Evolutionary conservation across 2,329 filamentous ascomycete genomes (phyloP).

Genomic region (Fusarium sp.): DNA sequence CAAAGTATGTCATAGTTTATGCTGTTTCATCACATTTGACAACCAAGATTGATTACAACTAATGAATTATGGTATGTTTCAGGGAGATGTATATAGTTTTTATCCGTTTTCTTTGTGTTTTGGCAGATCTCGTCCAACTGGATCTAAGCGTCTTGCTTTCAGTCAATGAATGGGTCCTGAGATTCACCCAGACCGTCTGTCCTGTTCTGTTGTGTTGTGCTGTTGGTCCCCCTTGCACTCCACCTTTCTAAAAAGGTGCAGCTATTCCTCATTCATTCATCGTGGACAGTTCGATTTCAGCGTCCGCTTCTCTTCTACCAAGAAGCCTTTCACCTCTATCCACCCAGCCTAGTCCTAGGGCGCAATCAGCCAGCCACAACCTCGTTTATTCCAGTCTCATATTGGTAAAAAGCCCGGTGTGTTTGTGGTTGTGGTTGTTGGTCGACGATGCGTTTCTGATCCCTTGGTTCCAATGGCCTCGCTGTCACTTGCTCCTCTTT

Average conservation of each 20-base stretch:
- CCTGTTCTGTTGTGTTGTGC: background rate
- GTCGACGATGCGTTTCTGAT: conserved; percentile 12
- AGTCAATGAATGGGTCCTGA: conserved; percentile 4
- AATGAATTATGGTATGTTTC: background rate
- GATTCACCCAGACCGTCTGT: conserved; percentile 2
- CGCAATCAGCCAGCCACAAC: conserved; percentile 26
- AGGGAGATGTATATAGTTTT: background rate
- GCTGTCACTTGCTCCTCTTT: conserved; percentile 21
- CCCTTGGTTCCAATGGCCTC: conserved; percentile 24
- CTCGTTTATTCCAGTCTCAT: conserved; percentile 7
- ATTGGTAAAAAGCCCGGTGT: background rate
- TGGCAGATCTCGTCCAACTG: conserved; percentile 11
- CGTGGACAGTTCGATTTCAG: conserved; percentile 21
- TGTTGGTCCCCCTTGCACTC: conserved; percentile 15
- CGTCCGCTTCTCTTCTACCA: conserved; percentile 14
- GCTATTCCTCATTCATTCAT: conserved; percentile 24
- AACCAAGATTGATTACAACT: background rate
- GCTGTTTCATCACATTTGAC: background rate
- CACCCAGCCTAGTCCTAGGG: conserved; percentile 23
- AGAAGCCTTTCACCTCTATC: conserved; percentile 20
- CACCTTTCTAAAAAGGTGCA: conserved; percentile 20
- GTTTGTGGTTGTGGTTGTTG: conserved; percentile 11
- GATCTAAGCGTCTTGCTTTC: conserved; percentile 13
- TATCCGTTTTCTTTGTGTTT: conserved; percentile 6
- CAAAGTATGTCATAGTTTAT: background rate